These are phyloP conservation scores for Bolboschoenoplectus hybrid DNA, from an alignment of 202 grass and related monocot genomes.

Conservation along the genomic window DNA sequence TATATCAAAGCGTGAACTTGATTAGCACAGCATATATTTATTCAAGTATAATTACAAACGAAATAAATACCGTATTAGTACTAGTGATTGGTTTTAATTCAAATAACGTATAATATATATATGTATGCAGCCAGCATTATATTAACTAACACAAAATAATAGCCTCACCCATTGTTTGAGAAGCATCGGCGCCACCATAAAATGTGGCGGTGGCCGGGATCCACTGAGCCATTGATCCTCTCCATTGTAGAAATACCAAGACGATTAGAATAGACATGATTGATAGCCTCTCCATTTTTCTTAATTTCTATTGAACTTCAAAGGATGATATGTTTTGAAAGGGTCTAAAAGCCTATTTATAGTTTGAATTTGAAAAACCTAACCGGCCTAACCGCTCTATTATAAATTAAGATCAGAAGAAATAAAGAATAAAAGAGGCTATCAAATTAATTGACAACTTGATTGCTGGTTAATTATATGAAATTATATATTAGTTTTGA, in stretches of 20 bases:
- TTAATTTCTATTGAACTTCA: conserved; percentile 1
- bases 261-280: conserved; percentile 1
- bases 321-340: neutral
- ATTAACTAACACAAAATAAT: neutral
- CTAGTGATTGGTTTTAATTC: neutral
- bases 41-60: conserved; percentile 9
- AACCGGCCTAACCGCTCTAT: conserved; percentile 22
- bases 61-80: neutral
- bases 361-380: neutral
- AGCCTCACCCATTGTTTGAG: conserved; percentile 62
- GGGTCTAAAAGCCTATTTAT: conserved; percentile 21
- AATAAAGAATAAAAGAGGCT: neutral
- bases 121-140: neutral
- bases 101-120: conserved; percentile 10
- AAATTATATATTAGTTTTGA: neutral
- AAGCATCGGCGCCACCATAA: conserved; percentile 58
- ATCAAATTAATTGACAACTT: neutral
- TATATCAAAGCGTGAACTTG: conserved; percentile 12
- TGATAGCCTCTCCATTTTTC: conserved; percentile 20
- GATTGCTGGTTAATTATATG: neutral
- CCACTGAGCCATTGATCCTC: conserved; percentile 26
- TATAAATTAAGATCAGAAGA: neutral
- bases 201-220: conserved; percentile 54
- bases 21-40: neutral
- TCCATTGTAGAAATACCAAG: conserved; percentile 13